A percentile compares a stretch with the other conserved stretches of the same genome.
Conservation (phyloP, 345 rosid species). For the Brassica incana region DNA sequence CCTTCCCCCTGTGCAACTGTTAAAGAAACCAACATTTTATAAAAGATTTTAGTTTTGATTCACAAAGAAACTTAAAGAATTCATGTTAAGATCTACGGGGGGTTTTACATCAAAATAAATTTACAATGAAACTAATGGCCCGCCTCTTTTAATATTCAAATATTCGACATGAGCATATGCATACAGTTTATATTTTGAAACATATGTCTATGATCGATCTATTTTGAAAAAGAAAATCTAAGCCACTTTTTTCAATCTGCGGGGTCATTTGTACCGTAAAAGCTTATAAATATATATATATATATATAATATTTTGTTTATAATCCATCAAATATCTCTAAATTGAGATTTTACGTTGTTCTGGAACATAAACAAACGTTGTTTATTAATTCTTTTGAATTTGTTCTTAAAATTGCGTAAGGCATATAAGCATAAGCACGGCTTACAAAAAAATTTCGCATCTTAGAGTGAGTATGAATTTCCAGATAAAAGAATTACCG, state of each 20-base stretch:
- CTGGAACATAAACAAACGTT: background rate
- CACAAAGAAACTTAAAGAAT: background rate
- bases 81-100: background rate
- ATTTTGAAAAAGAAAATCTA: too few species aligned
- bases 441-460: background rate
- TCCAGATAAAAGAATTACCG: background rate
- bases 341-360: background rate
- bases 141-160: background rate
- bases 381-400: background rate
- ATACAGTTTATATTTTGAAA: background rate
- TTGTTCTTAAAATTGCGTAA: background rate
- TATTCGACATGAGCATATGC: background rate
- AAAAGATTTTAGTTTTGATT: background rate
- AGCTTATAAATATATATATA: too few species aligned
- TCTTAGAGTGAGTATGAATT: background rate
- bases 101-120: background rate
- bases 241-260: too few species aligned
- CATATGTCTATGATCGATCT: background rate
- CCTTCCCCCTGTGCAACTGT: conserved; percentile 63
- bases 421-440: background rate
- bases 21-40: conserved; percentile 1
- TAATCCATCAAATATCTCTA: background rate
- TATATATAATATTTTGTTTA: too few species aligned
- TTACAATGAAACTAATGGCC: background rate
- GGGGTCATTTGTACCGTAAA: too few species aligned